Percentiles rank a stretch among this genome's conserved stretches.
Evolutionary conservation across 164 flowering plant species (phyloP).

Genomic region (Tinospora cordifolia): DNA sequence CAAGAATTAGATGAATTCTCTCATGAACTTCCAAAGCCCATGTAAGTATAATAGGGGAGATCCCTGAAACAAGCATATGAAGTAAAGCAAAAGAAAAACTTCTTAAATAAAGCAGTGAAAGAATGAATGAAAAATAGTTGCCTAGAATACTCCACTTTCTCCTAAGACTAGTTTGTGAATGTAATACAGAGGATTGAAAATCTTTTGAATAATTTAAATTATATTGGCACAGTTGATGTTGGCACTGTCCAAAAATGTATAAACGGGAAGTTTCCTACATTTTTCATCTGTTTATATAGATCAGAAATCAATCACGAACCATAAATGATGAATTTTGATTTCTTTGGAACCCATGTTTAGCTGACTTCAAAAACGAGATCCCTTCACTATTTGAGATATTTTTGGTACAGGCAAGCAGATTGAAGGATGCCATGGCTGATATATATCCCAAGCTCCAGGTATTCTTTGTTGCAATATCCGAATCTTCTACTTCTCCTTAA

Average conservation of each 20-base stretch:
- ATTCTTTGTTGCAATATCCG: conserved; percentile 6
- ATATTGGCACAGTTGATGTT: neutral
- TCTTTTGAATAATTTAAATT: neutral
- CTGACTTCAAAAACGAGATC: neutral
- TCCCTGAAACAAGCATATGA: too few relatives aligned
- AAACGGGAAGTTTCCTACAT: neutral
- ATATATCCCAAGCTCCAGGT: conserved; percentile 86
- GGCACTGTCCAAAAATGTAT: neutral
- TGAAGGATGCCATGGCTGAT: conserved; percentile 82
- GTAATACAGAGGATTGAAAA: too few relatives aligned
- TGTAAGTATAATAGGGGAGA: too few relatives aligned
- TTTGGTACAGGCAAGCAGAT: conserved; percentile 49
- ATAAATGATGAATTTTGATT: neutral
- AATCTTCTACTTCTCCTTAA: neutral
- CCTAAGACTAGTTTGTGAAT: too few relatives aligned
- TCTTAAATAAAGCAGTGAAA: too few relatives aligned
- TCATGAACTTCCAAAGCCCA: too few relatives aligned
- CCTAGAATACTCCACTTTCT: too few relatives aligned
- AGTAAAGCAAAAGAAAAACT: too few relatives aligned
- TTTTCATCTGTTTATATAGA: neutral
- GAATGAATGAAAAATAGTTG: too few relatives aligned
- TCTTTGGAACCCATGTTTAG: neutral
- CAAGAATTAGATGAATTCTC: too few relatives aligned
- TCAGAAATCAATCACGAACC: too few relatives aligned
- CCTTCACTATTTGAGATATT: conserved; percentile 7